Base-by-base conservation (phyloP, 225 moss, liverwort and hornwort genomes). In the Thuidium tamariscinum region DNA sequence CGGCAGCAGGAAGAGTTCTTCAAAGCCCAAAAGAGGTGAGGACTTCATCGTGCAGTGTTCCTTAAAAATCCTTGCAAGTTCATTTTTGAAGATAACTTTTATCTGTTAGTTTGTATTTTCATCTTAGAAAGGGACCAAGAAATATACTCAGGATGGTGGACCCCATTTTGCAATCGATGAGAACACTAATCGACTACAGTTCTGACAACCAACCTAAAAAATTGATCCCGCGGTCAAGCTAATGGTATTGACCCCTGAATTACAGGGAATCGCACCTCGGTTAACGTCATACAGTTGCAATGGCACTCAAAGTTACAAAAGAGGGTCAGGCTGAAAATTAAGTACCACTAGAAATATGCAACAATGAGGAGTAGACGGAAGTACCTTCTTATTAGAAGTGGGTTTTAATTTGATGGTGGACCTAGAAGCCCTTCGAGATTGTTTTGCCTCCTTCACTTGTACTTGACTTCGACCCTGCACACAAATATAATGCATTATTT, bases 341-440 rank as follows among this genome's bases (percentile, higher is more conserved):
- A 74, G 54, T 57, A 39, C 26, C 65, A n/a, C 39, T 48, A 5
- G 62, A 49, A 23, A 55, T 30, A 76, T n/a, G 39, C 61, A 74
- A 77, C 37, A 74, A 71, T 80, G 30, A 81, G 84, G 85, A 60
- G 71, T 73, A 68, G 25, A 86, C 44, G 49, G 32, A 83, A 27
- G 36, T 82, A 92, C 90, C 90, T 92, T 89, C 73, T 81, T 90
- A 55, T 78, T 79, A 39, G 82, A 82, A 89, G 52, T 65, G 56
- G 65, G 60, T 84, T 87, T 90, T 74, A 42, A 67, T 60, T 86
- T 87, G 67, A 64, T 66, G 23, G 84, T 60, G 74, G 88, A 80
- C 65, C 77, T 82, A 74, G 88, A 87, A 62, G 63, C 73, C 84
- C 86, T 88, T 77, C 86, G 88, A 83, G 83, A 72, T 37, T 86